A percentile compares a stretch with the other conserved stretches of the same genome.
Evolutionary conservation across 2,329 filamentous ascomycete genomes (phyloP).

Genomic region (Uncinocarpus reesii): DNA sequence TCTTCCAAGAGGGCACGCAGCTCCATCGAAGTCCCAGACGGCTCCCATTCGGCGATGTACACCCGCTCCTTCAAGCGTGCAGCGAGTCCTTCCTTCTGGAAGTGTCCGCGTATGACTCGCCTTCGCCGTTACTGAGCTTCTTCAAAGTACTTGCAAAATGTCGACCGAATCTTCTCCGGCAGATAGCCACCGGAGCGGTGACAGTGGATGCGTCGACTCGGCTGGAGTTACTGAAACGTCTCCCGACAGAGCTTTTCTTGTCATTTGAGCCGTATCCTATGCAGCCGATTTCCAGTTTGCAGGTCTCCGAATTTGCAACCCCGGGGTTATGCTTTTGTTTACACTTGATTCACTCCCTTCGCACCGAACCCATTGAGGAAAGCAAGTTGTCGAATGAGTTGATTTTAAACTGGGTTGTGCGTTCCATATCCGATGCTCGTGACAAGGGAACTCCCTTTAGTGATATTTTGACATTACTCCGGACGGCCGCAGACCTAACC

Average conservation of each 20-base stretch:
- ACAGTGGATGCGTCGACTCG: constrained; percentile 3
- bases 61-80: constrained; percentile 3
- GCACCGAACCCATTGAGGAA: neutral
- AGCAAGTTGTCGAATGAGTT: neutral
- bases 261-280: constrained; percentile 3
- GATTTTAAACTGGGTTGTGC: neutral
- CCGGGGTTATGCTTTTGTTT: constrained; percentile 9
- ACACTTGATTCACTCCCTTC: constrained; percentile 9
- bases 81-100: constrained; percentile 5
- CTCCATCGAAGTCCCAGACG: neutral
- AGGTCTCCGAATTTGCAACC: neutral
- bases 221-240: neutral
- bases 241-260: constrained; percentile 6
- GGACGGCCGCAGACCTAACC: neutral
- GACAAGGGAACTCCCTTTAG: neutral
- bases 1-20: neutral
- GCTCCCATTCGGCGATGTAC: neutral
- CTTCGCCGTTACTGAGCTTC: neutral
- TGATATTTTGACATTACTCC: constrained; percentile 10
- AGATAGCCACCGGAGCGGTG: constrained; percentile 8
- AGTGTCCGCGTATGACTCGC: neutral
- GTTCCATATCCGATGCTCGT: neutral
- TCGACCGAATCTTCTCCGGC: constrained; percentile 7
- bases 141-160: constrained; percentile 17
- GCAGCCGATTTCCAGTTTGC: neutral